Percentiles rank a stretch among this genome's conserved stretches.
These are phyloP conservation scores for Dactylella cylindrospora DNA, from an alignment of 2,329 filamentous ascomycete genomes.

Conservation along the genomic window DNA sequence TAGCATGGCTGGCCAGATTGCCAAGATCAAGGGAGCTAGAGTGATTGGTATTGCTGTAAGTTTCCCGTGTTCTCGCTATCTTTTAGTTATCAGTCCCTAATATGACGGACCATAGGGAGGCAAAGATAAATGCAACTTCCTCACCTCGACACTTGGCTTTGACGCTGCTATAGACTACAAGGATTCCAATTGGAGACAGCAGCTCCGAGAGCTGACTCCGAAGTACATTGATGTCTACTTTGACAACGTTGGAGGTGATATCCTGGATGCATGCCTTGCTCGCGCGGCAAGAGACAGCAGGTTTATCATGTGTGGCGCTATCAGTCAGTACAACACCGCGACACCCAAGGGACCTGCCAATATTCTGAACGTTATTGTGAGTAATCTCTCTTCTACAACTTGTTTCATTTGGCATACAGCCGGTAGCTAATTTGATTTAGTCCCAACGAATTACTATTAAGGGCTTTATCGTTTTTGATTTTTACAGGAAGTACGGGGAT, in stretches of 20 bases:
- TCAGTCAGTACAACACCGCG: slow-evolving; percentile 68
- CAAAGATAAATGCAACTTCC: slow-evolving; percentile 67
- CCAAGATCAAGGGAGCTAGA: slow-evolving; percentile 67
- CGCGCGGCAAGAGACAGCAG: slow-evolving; percentile 65
- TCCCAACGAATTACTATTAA: slow-evolving; percentile 64
- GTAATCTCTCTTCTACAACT: background rate
- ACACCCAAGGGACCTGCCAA: slow-evolving; percentile 58
- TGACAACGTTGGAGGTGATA: slow-evolving; percentile 73
- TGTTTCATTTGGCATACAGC: slow-evolving; percentile 53
- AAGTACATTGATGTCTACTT: slow-evolving; percentile 69
- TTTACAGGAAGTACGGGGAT: slow-evolving; percentile 59
- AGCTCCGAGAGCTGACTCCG: slow-evolving; percentile 64
- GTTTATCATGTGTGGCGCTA: slow-evolving; percentile 71
- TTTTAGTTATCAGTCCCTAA: background rate
- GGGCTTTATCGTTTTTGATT: slow-evolving; percentile 75
- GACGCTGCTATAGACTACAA: slow-evolving; percentile 72
- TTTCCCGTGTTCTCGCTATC: background rate
- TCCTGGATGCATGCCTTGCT: slow-evolving; percentile 66
- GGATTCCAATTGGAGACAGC: slow-evolving; percentile 61
- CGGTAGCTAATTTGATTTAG: slow-evolving; percentile 51
- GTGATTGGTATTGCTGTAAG: slow-evolving; percentile 46
- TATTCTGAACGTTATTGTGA: slow-evolving; percentile 40
- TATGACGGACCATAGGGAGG: slow-evolving; percentile 62
- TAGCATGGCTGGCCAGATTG: slow-evolving; percentile 74
- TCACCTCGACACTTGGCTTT: slow-evolving; percentile 66